Evolutionary conservation across 768 basidiomycete species (phyloP), one percentile per base, ranked within the genome.

Genomic region (Mycena galericulata): DNA sequence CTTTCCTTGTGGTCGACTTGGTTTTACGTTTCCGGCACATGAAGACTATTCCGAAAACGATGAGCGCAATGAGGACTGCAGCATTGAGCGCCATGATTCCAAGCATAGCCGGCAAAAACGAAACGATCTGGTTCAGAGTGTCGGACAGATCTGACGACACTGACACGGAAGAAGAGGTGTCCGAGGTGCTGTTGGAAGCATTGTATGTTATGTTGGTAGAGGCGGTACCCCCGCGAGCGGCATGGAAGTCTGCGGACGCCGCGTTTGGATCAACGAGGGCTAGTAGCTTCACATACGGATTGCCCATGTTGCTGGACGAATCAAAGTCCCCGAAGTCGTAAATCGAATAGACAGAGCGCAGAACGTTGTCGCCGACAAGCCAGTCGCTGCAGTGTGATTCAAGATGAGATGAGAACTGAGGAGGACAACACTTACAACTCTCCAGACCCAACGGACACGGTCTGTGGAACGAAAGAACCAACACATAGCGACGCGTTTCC

Each of bases 301-400:
- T 79, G 43, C 92, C 93, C 89, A 90, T 90, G 18, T 85, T 78
- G 40, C 89, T 90, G 6, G 84, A 81, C 15, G 84, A 76, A 74
- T 90, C 87, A 71, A 88, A 94, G 79, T 95, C 92, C 26, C 94
- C 94, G 75, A 92, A 96, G 78, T 95, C 92, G 77, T 94, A 96
- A 62, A 96, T 80, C 10, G 92, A 87, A 78, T 95, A 95, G 41
- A 95, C 81, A 18, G 92, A 92, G 65, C 94, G 93, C 66, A 96
- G 85, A 75, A 94, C 86, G 73, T 93, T 95, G 78, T 92, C 94
- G 24, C 94, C 94, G 59, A 95, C 75, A 49, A 96, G 83, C 90
- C 92, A 92, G 76, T 96, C 94, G 75, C 93, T 94, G 67, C 14
- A 61, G 24, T 56, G n/a, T 3, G 22, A 14, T 32, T 15, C 65